Evolutionary conservation across 257 asterid species (phyloP).

Genomic region (Avicennia marina): DNA sequence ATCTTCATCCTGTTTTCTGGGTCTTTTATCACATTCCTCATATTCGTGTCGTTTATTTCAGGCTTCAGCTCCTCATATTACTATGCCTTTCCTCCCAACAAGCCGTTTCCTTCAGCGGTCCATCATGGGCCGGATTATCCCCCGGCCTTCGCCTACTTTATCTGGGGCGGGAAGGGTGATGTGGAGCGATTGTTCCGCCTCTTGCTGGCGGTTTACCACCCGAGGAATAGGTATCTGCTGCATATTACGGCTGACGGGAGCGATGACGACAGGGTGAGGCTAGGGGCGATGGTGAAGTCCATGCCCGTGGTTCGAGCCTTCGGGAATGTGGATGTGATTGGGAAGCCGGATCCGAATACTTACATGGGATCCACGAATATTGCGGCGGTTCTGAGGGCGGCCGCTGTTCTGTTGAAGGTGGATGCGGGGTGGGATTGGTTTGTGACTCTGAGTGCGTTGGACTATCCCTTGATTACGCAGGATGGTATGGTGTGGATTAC

Average conservation of each 20-base stretch:
- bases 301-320: slow-evolving; percentile 73
- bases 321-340: slow-evolving; percentile 92
- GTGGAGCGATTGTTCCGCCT: slow-evolving; percentile 74
- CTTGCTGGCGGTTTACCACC: slow-evolving; percentile 86
- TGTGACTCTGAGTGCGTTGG: slow-evolving; percentile 76
- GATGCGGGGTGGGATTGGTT: slow-evolving; percentile 96
- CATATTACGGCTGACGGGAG: slow-evolving; percentile 74
- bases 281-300: slow-evolving; percentile 64
- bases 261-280: slow-evolving; percentile 65
- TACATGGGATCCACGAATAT: slow-evolving; percentile 86
- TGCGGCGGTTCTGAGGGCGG: slow-evolving; percentile 82
- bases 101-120: slow-evolving; percentile 49
- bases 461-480: slow-evolving; percentile 89
- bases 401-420: slow-evolving; percentile 73
- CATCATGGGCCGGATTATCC: slow-evolving; percentile 80
- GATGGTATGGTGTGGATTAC: slow-evolving; percentile 60
- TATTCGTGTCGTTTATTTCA: slow-evolving; percentile 63
- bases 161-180: slow-evolving; percentile 77
- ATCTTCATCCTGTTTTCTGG: slow-evolving; percentile 84
- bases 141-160: slow-evolving; percentile 85
- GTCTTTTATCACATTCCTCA: slow-evolving; percentile 69
- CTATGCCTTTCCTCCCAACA: slow-evolving; percentile 54
- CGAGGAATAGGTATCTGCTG: slow-evolving; percentile 90
- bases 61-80: slow-evolving; percentile 81
- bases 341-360: slow-evolving; percentile 93